Evolutionary conservation across 805 yeast genomes (phyloP).

Genomic region (Kodamaea kakaduensis): DNA sequence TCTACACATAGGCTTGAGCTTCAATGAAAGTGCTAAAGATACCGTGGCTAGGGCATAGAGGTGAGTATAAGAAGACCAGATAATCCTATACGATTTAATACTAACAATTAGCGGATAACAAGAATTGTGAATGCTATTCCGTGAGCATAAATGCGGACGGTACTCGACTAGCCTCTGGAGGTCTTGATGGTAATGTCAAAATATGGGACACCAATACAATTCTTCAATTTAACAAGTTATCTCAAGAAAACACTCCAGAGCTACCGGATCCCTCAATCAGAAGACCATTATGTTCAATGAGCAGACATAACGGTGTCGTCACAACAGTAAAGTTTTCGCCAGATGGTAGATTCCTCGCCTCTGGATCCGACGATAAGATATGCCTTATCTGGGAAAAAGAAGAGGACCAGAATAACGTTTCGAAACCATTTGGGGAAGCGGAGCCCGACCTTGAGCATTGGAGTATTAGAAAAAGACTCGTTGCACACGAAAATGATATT

Average conservation of each 20-base stretch:
- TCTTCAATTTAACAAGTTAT: constrained; percentile 30
- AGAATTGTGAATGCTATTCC: constrained; percentile 81
- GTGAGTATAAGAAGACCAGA: too few relatives aligned
- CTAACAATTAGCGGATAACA: constrained; percentile 60
- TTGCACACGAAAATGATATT: constrained; percentile 96
- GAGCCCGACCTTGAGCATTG: constrained; percentile 82
- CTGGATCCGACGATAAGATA: constrained; percentile 94
- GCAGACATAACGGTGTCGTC: constrained; percentile 94
- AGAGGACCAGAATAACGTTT: constrained; percentile 54
- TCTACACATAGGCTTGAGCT: too few relatives aligned
- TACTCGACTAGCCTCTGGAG: constrained; percentile 85
- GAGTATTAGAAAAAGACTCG: constrained; percentile 88
- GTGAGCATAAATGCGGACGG: constrained; percentile 81
- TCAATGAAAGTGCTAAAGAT: constrained; percentile 33
- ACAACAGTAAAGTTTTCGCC: constrained; percentile 92
- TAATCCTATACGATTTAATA: constrained; percentile 5
- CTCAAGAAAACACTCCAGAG: constrained; percentile 6
- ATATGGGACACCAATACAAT: constrained; percentile 76
- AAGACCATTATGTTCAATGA: constrained; percentile 81
- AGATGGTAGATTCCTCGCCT: constrained; percentile 83
- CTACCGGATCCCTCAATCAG: constrained; percentile 22
- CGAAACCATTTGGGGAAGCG: constrained; percentile 63
- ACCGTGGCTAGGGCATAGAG: constrained; percentile 44
- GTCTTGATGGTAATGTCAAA: constrained; percentile 82
- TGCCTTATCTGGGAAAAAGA: constrained; percentile 91